Evolutionary conservation across 1,139 yeast genomes (phyloP), one percentile per base, ranked within the genome.

Genomic region (Yamadazyma triangularis): DNA sequence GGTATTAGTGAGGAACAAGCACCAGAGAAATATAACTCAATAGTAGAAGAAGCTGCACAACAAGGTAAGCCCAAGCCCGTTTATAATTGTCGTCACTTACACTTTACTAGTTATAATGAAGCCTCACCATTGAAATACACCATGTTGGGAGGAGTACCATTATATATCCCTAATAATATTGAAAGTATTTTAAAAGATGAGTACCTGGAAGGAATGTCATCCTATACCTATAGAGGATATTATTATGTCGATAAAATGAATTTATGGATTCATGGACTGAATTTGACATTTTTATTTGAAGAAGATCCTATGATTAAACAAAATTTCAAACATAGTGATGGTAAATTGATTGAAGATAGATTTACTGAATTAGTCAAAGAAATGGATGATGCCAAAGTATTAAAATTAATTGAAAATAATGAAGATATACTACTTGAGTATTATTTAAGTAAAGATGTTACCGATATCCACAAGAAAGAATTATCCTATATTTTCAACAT

Each of bases 51-150:
- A 15, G 37, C 30, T 24, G 34, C 25, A 33, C 29, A 21, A 24
- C 36, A 21, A 27, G 49, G 39, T 29, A 28, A 29, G 18, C 35
- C 42, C 22, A 40, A 50, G n/a, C 53, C 61, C 27, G 53, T 54
- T 6, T 66, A 59, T 46, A 70, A 70, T 39, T 70, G 77, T 47
- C 50, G 74, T 23, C 68, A 71, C 45, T 53, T 55, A 31, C 76
- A 71, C 50, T 71, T 62, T 43, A 45, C 48, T 18, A 37, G 44
- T 26, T 44, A 60, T 12, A 39, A 39, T n/a, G 69, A 62, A 36
- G 31, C 64, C 11, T 37, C 47, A 20, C 71, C 70, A 0, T 43
- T 64, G 19, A 45, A 44, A 26, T 38, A 56, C 24, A 41, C 67
- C 1, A 36, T 50, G 31, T 44, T 53, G 30, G 69, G 63, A 34